Base-by-base conservation (phyloP, 371 early-diverging fungal genomes). In the Apophysomyces trapeziformis region DNA sequence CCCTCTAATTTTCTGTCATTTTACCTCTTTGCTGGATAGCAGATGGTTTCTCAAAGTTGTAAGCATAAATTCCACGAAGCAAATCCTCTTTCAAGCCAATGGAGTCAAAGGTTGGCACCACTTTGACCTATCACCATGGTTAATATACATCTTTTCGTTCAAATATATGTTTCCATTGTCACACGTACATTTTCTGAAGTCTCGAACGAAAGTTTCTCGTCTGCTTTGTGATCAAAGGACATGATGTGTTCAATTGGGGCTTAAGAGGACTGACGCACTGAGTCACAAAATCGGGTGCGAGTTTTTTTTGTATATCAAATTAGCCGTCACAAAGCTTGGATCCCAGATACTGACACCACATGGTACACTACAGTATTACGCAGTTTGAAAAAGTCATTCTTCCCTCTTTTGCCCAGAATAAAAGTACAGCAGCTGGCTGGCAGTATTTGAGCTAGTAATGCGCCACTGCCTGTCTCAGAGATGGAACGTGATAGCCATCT, bases 11-110 rank as follows among this genome's bases (percentile, higher is more conserved):
- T 86, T 96, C 96, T 38, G 91, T 90, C 91, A 98, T 97, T 61
- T 99, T 99, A 76, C 99, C 97, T 75, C 93, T 87, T 73, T 94
- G 93, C 82, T 96, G 97, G 86, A 96, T 95, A 68, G 92, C 87
- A 57, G 95, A 94, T 46, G 96, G 96, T 70, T 89, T 87, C 73
- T 95, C 95, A 79, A 94, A 95, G 85, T 88, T 87, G 32, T 26
- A 99, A 64, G 97, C 97, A 79, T 95, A 99, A 79, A 99, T 95
- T 60, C 99, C 99, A 70, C 99, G 91, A 68, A 99, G 88, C 58
- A 99, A 87, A 72, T 97, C 94, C 64, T 97, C 96, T 75, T 95
- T 95, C 63, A 99, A 85, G 43, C 88, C 87, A 82, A 99, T 93
- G 62, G 93, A 88, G 71, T 98, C 99, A 69, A 99, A 99, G 64